Evolutionary conservation across 106 monocot species (phyloP).

Genomic region (Dendrobium officinale): DNA sequence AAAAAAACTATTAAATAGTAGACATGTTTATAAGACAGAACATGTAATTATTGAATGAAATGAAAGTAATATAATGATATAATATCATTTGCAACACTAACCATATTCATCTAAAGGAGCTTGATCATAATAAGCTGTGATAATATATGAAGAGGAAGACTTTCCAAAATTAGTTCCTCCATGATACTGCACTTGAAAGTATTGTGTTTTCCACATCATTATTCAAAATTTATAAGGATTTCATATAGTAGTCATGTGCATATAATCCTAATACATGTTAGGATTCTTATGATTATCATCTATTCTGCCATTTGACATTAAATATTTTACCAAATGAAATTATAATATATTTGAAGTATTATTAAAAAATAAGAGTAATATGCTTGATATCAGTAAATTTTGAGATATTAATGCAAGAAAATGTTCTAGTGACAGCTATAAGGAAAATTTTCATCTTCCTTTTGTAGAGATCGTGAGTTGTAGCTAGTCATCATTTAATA

Average conservation of each 20-base stretch:
- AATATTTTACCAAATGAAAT: no score
- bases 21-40: background rate
- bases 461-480: no score
- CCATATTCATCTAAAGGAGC: slow-evolving; percentile 99
- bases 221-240: background rate
- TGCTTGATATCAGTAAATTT: no score
- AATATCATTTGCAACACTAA: slow-evolving; percentile 12
- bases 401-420: no score
- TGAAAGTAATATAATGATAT: background rate
- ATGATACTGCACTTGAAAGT: slow-evolving; percentile 61
- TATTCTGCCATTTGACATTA: background rate
- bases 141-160: slow-evolving; percentile 56
- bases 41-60: background rate
- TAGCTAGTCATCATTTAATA: no score
- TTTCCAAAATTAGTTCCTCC: slow-evolving; percentile 93
- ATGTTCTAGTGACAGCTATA: no score
- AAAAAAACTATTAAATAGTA: background rate
- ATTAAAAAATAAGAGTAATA: no score
- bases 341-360: no score
- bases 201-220: background rate
- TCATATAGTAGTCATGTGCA: background rate
- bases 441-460: no score
- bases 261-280: background rate
- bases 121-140: slow-evolving; percentile 75
- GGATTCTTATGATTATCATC: background rate